Base-by-base conservation (phyloP, 371 early-diverging fungal species). In the Sporodiniella umbellata region DNA sequence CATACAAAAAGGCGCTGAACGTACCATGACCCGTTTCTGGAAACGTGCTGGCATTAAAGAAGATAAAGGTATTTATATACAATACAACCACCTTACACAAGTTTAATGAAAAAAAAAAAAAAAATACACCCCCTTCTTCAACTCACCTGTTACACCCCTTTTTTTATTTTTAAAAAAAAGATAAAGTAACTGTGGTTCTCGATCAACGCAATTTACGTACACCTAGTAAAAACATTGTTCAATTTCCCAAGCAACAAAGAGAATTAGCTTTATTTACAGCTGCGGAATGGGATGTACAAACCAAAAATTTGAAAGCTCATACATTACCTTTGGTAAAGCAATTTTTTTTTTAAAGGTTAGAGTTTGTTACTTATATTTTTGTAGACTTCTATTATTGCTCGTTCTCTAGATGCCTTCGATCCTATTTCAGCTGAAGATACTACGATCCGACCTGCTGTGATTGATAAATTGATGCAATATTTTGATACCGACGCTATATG, bases 261-360 rank as follows among this genome's bases (percentile, higher is more conserved):
- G 50, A 71, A n/a, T 62, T 94, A 28, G 98, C 94, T 12, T 60
- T 83, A 39, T 72, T 95, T 54, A 80, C 92, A 31, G 94, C 94
- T 8, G 93, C 83, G 17, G 98, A 97, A 66, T 97, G 98, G 98
- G 94, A 96, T 62, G 75, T 84, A 40, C 93, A 92, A 68, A 83
- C 79, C 24, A 75, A 80, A 38, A 60, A 83, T 33, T 60, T 94
- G 22, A 93, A 92, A 63, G 72, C 88, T 3, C 90, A 93, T 58
- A 82, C 94, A 5, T 77, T 96, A 24, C 94, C 94, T 8, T 77
- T 96, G 84, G 92, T 88, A 74, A 57, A 69, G 31, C 7, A 15
- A 4, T n/a, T n/a, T n/a, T n/a, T n/a, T n/a, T n/a, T n/a, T n/a
- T 4, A 23, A 17, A 3, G 5, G 15, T 11, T 21, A 24, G 24